Base-by-base conservation (phyloP, 179 eudicot species). In the Silene coronaria region DNA sequence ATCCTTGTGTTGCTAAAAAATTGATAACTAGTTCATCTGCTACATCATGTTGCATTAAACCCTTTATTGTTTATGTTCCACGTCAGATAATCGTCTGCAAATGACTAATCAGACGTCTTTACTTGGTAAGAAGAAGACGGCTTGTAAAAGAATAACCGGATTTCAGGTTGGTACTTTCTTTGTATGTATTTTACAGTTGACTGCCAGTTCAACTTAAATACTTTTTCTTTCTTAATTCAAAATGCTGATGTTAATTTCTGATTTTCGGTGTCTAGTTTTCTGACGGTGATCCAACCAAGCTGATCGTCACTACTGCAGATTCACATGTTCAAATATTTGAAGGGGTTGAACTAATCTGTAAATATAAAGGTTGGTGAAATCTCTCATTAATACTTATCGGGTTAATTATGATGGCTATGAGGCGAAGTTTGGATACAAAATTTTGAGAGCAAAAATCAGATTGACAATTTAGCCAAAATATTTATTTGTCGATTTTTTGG, bases 281-380 rank as follows among this genome's bases (percentile, higher is more conserved):
- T 68, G 97, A 97, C 8, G 82, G 65, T 71, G 97, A 95, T 55
- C 76, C 85, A 16, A 86, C 79, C 83, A 89, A 87, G 83, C 87
- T 92, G 55, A 87, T 92, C 86, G 96, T 95, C 58, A 89, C 95
- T 42, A 87, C 91, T 68, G 97, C 97, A 16, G 97, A 92, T 84
- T 90, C 97, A 38, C 91, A 86, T 76, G 82, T 95, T 61, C 88
- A 91, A 53, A 82, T 92, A 74, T 87, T 95, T 57, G 67, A 81
- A 74, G 97, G 91, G 48, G 74, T 80, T 32, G 81, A 87, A 71
- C 85, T 91, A 34, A 73, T 91, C 59, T 85, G 83, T 77, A 95
- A 92, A 84, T 87, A 86, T 76, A 87, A 85, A 84, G 97, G 99
- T 87, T 73, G 34, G 82, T 58, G 14, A n/a, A 0, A 11, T 16